Percentiles rank a stretch among this genome's conserved stretches.
Evolutionary conservation across 2,329 filamentous ascomycete species (phyloP).

Genomic region (Bipolaris bicolor): DNA sequence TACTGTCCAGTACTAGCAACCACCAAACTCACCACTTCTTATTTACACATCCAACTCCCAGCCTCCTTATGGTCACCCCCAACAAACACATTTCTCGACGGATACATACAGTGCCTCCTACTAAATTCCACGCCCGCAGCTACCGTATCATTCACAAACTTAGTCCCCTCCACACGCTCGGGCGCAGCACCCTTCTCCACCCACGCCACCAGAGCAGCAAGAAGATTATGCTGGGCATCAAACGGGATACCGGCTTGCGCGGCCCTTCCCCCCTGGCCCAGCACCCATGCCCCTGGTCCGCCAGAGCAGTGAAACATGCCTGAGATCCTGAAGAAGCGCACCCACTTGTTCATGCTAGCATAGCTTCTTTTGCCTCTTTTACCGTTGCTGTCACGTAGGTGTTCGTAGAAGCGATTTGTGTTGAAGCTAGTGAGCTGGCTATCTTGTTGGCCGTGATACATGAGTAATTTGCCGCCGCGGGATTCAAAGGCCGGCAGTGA

Average conservation of each 20-base stretch:
- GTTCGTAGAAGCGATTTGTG: conserved; percentile 54
- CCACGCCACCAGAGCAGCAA: conserved; percentile 55
- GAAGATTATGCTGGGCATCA: conserved; percentile 23
- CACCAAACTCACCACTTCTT: background rate
- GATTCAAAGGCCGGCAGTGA: conserved; percentile 40
- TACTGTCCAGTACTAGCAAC: background rate
- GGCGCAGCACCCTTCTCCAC: conserved; percentile 51
- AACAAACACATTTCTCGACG: conserved; percentile 9
- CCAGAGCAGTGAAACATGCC: conserved; percentile 60
- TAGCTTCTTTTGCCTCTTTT: conserved; percentile 2
- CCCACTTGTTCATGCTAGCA: conserved; percentile 38
- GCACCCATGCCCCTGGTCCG: conserved; percentile 53
- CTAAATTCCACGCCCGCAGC: conserved; percentile 52
- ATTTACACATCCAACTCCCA: conserved; percentile 24
- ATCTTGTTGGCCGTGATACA: conserved; percentile 54
- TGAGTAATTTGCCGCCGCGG: conserved; percentile 53
- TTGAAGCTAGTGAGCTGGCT: conserved; percentile 54
- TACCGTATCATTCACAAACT: conserved; percentile 48
- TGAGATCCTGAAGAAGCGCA: conserved; percentile 58
- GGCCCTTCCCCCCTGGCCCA: conserved; percentile 35
- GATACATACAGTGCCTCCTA: conserved; percentile 54
- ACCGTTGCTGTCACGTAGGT: conserved; percentile 35
- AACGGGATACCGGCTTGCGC: conserved; percentile 26
- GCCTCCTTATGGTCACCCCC: conserved; percentile 38
- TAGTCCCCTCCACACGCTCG: conserved; percentile 38